phyloP scores from a whole-genome alignment of 805 yeast species.

The Saturnispora saitoi region DNA sequence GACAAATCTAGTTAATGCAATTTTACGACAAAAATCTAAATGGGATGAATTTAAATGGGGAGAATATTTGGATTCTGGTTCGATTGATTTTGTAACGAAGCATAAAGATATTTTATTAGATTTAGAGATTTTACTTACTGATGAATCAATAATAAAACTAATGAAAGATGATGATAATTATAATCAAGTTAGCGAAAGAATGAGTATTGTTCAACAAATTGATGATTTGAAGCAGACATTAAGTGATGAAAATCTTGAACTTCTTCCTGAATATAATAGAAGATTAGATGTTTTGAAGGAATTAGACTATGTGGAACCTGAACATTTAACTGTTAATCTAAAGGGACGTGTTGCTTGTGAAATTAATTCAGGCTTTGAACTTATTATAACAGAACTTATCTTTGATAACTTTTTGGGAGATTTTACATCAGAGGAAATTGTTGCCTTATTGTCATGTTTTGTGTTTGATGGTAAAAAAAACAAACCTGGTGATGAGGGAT shows the following conservation, averaged over 20 bases:
- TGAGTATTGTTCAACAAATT: conserved; percentile 41
- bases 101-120: conserved; percentile 27
- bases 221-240: conserved; percentile 49
- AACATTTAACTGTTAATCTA: conserved; percentile 59
- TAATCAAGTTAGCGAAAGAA: conserved; percentile 34
- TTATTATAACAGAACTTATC: conserved; percentile 79
- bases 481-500: conserved; percentile 47
- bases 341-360: conserved; percentile 92
- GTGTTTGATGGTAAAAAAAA: conserved; percentile 72
- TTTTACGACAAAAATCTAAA: conserved; percentile 23
- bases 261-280: conserved; percentile 90
- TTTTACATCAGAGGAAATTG: conserved; percentile 92
- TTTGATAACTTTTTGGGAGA: conserved; percentile 88
- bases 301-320: conserved; percentile 72
- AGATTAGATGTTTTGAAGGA: conserved; percentile 68
- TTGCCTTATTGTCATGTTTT: conserved; percentile 86
- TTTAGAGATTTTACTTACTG: conserved; percentile 23
- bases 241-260: conserved; percentile 81
- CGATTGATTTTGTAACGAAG: conserved; percentile 31
- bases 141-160: conserved; percentile 14
- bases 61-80: conserved; percentile 27
- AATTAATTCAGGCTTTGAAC: conserved; percentile 83
- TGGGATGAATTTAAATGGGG: conserved; percentile 39
- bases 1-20: not conserved
- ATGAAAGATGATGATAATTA: conserved; percentile 15